Percentiles rank a stretch among this genome's conserved stretches.
These are phyloP conservation scores for Monilinia aucupariae DNA, from an alignment of 2,329 filamentous ascomycete genomes.

Conservation along the genomic window DNA sequence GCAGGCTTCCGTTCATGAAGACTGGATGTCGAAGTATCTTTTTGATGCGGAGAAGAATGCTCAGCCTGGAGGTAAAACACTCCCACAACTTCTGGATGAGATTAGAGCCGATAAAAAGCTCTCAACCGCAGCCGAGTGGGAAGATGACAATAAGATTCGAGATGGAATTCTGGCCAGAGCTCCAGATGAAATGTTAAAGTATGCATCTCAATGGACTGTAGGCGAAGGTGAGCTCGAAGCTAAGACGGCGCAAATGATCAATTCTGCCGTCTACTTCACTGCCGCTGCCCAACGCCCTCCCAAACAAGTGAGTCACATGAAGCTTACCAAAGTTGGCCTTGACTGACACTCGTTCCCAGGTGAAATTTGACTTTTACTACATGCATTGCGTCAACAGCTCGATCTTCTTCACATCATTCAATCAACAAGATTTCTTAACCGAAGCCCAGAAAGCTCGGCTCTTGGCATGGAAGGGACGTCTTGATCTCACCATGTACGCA, in stretches of 20 bases:
- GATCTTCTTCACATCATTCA: constrained; percentile 69
- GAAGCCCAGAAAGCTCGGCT: constrained; percentile 58
- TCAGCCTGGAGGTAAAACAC: constrained; percentile 37
- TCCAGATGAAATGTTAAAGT: constrained; percentile 54
- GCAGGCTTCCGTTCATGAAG: constrained; percentile 64
- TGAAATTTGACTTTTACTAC: constrained; percentile 77
- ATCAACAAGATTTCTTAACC: constrained; percentile 56
- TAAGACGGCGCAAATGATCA: constrained; percentile 63
- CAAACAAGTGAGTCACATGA: constrained; percentile 41
- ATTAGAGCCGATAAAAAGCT: constrained; percentile 54
- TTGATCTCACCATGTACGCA: constrained; percentile 69
- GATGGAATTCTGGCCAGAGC: constrained; percentile 64
- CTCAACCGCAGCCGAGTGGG: constrained; percentile 44
- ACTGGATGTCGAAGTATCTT: constrained; percentile 51
- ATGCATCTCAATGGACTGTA: constrained; percentile 56
- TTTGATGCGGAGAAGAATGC: constrained; percentile 46
- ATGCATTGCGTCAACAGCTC: constrained; percentile 70
- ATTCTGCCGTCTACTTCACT: constrained; percentile 50
- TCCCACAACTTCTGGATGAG: constrained; percentile 58
- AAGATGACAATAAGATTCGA: constrained; percentile 57
- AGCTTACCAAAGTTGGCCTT: background rate
- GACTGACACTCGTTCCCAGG: constrained; percentile 23
- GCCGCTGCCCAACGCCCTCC: constrained; percentile 52
- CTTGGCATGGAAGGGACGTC: constrained; percentile 74
- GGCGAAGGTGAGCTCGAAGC: constrained; percentile 44